These are phyloP conservation scores for Cryptococcus maquisensis DNA, from an alignment of 1,284 basidiomycete genomes.

Conservation along the genomic window DNA sequence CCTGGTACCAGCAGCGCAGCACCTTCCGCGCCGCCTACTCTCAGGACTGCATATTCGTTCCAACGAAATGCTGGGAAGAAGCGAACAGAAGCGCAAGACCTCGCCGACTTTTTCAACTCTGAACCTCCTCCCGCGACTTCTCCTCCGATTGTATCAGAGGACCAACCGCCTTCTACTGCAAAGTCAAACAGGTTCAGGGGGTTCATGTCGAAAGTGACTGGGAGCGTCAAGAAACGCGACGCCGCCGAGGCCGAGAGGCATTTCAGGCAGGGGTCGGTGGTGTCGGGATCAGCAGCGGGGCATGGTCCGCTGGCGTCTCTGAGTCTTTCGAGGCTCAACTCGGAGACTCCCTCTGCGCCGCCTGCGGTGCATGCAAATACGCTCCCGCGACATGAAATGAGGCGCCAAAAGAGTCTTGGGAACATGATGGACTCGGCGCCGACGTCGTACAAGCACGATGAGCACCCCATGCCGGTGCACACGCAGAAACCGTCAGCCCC, in stretches of 20 bases:
- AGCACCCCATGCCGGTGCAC: neutral
- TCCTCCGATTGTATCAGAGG: neutral
- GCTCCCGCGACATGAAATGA: neutral
- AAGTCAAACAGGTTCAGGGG: conserved; percentile 22
- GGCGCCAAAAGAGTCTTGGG: conserved; percentile 13
- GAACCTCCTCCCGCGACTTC: conserved; percentile 21
- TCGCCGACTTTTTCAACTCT: conserved; percentile 40
- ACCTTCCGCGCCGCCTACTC: too few species aligned
- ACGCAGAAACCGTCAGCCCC: too few species aligned
- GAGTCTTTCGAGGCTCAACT: neutral
- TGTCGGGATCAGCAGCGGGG: neutral
- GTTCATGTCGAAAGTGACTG: conserved; percentile 32
- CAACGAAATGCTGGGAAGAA: too few species aligned
- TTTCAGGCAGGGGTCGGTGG: neutral
- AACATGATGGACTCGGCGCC: conserved; percentile 5
- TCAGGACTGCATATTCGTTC: too few species aligned
- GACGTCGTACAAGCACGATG: neutral
- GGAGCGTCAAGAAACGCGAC: conserved; percentile 15
- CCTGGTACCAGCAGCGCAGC: neutral
- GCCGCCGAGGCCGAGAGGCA: conserved; percentile 11
- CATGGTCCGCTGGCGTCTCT: neutral
- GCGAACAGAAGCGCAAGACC: conserved; percentile 31
- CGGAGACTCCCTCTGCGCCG: neutral
- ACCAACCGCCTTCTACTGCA: conserved; percentile 8
- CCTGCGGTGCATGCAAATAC: neutral